A percentile compares a stretch with the other conserved stretches of the same genome.
These are phyloP conservation scores for Cyberlindnera subsufficiens DNA, from an alignment of 805 yeast genomes.

Conservation along the genomic window DNA sequence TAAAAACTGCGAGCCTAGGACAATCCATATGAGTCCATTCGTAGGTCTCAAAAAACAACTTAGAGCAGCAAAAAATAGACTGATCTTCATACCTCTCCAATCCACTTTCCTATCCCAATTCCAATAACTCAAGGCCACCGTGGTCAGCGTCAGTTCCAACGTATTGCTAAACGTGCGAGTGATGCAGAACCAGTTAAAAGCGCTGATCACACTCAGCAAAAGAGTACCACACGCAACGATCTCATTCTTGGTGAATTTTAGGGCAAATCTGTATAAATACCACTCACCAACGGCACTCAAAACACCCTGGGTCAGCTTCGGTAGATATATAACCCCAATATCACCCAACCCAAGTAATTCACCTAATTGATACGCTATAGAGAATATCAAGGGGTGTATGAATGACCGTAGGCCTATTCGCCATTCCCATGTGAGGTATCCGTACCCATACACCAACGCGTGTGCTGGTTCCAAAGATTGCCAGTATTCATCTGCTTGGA, in stretches of 20 bases:
- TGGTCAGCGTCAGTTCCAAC: conserved; percentile 68
- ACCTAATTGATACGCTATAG: conserved; percentile 33
- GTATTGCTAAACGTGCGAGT: conserved; percentile 86
- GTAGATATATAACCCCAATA: conserved; percentile 41
- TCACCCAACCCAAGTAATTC: conserved; percentile 28
- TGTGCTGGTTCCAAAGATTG: conserved; percentile 95
- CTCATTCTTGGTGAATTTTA: conserved; percentile 27
- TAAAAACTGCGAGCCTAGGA: conserved; percentile 39
- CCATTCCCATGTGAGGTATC: conserved; percentile 96
- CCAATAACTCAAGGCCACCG: conserved; percentile 66
- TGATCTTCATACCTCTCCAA: conserved; percentile 22
- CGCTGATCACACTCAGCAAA: conserved; percentile 48
- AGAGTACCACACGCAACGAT: conserved; percentile 37
- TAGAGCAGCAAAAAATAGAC: conserved; percentile 48
- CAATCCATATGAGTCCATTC: conserved; percentile 70
- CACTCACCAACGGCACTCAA: conserved; percentile 72
- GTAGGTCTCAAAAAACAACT: conserved; percentile 82
- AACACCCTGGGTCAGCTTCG: conserved; percentile 64
- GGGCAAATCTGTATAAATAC: conserved; percentile 44
- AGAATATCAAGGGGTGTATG: conserved; percentile 72
- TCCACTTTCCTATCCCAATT: conserved; percentile 42
- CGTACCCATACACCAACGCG: conserved; percentile 63
- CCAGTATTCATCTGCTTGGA: conserved; percentile 96
- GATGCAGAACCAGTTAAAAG: conserved; percentile 76
- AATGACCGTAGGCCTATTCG: conserved; percentile 64